Base-by-base conservation (phyloP, 2,329 filamentous ascomycete genomes). In the Biscogniauxia sp. region DNA sequence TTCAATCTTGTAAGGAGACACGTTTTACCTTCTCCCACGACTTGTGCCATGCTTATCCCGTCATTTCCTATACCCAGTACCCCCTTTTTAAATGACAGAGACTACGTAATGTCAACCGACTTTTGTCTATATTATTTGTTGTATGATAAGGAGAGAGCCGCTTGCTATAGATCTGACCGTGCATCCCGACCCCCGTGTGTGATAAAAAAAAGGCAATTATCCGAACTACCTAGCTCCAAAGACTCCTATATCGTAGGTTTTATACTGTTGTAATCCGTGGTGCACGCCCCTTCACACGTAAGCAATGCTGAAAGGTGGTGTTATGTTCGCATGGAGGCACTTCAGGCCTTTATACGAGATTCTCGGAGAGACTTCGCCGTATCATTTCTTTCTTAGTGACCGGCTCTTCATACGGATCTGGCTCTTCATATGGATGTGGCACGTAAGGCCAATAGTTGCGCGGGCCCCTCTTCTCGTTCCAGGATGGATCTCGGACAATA, bases 401-500 rank as follows among this genome's bases (percentile, higher is more conserved):
- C 23, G 23, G 55, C 66, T 71, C 52, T 15, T 52, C 57, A 69
- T n/a, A n/a, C n/a, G n/a, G n/a, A n/a, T 74, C 63, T 68, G 54
- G 13, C 41, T 54, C 59, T 53, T 57, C 57, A 19, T 19, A 13
- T 45, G 50, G 52, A 28, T 56, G 61, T 17, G 69, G 70, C 58
- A 66, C 58, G 37, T 70, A 73, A 17, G 72, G 72, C 20, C 63
- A 72, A 17, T 73, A 65, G 8, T 63, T 71, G 5, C 66, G 61
- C 1, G 70, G 70, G 7, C 69, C 70, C 57, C 55, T 68, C 37
- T 65, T 76, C 50, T 71, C 66, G 56, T 81, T 79, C 66, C 77
- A 82, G 13, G 64, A 69, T 6, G 77, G 77, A 53, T 81, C 78
- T 37, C 81, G 74, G 5, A 74, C 74, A 52, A 85, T 74, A 28